Conservation (phyloP, 164 flowering plant genomes). For the Protea cynaroides region DNA sequence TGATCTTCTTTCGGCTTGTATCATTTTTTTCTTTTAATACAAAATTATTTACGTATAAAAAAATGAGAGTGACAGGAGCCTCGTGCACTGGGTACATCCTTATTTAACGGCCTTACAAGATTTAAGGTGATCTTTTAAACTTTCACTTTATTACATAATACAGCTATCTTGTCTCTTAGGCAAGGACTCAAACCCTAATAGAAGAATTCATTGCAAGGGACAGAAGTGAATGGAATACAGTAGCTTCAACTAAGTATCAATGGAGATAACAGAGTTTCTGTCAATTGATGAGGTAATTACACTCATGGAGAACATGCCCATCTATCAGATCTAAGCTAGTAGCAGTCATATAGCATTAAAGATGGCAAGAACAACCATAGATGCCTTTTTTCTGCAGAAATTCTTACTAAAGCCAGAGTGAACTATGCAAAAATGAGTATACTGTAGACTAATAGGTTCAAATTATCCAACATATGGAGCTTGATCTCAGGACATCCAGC, state of each 20-base stretch:
- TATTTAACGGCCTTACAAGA: background rate
- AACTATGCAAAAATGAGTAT: background rate
- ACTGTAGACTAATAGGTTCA: background rate
- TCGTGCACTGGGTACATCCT: too few relatives aligned
- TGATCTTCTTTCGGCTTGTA: too few relatives aligned
- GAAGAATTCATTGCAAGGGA: background rate
- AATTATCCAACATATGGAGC: constrained; percentile 1
- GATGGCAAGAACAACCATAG: constrained; percentile 1
- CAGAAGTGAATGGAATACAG: background rate
- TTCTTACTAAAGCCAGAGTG: background rate
- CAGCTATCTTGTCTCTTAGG: background rate
- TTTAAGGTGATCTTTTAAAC: background rate
- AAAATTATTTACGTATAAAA: too few relatives aligned
- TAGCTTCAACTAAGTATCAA: too few relatives aligned
- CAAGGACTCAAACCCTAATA: background rate
- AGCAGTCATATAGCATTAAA: background rate
- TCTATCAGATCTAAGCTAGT: constrained; percentile 1
- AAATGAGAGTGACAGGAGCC: too few relatives aligned
- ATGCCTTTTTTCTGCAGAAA: constrained; percentile 1
- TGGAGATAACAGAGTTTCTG: too few relatives aligned
- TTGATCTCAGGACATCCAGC: background rate
- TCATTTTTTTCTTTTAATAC: too few relatives aligned
- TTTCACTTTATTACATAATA: background rate
- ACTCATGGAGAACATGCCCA: too few relatives aligned
- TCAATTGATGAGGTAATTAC: too few relatives aligned